These are phyloP conservation scores for Candolleomyces eurysporus DNA, from an alignment of 768 basidiomycete genomes.

Conservation along the genomic window DNA sequence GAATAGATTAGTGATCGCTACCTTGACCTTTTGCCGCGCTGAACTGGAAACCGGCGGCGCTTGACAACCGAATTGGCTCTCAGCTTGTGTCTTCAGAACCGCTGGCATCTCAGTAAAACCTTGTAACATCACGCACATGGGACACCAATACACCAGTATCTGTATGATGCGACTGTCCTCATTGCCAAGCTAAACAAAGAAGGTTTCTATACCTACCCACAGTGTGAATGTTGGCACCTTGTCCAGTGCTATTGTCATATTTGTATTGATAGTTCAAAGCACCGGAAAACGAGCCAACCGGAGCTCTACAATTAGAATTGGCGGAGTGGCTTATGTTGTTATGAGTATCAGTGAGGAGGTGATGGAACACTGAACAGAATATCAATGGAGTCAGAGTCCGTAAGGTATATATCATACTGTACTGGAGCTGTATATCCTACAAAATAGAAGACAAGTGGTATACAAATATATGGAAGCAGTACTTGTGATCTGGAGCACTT, in stretches of 20 bases:
- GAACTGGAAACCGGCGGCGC: constrained; percentile 25
- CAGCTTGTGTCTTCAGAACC: background rate
- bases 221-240: constrained; percentile 37
- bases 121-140: constrained; percentile 16
- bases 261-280: constrained; percentile 19
- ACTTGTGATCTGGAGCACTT: too few relatives aligned
- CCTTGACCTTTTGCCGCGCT: constrained; percentile 26
- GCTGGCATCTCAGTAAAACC: background rate
- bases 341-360: constrained; percentile 2
- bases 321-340: background rate
- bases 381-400: too few relatives aligned
- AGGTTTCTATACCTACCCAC: constrained; percentile 24
- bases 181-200: background rate
- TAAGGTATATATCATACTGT: too few relatives aligned
- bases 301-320: background rate
- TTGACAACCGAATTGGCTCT: constrained; percentile 38
- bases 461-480: too few relatives aligned
- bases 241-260: constrained; percentile 17
- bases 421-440: too few relatives aligned
- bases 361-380: too few relatives aligned
- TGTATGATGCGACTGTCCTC: background rate
- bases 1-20: background rate
- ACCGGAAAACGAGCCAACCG: background rate
- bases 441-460: too few relatives aligned
- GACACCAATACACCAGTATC: constrained; percentile 21